These are phyloP conservation scores for Daldinia grandis DNA, from an alignment of 495 filamentous ascomycete genomes.

Conservation along the genomic window DNA sequence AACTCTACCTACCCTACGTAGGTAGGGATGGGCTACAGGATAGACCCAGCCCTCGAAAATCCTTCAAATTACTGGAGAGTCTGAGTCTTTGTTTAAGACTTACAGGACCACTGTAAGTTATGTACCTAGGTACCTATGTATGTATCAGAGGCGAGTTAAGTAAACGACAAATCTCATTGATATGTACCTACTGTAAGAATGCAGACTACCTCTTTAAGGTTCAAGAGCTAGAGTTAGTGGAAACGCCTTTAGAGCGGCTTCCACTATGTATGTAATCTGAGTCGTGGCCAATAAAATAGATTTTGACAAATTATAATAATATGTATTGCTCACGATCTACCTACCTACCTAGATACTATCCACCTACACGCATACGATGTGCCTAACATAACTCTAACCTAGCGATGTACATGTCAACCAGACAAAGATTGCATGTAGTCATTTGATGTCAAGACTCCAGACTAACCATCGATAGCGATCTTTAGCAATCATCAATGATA, in stretches of 20 bases:
- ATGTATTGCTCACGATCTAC: too few relatives aligned
- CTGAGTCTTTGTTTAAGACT: background rate
- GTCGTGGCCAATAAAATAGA: constrained; percentile 29
- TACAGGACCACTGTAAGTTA: background rate
- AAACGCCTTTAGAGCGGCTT: background rate
- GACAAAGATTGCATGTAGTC: background rate
- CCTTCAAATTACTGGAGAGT: background rate
- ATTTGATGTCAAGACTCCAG: constrained; percentile 14
- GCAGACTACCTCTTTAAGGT: background rate
- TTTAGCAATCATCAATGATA: constrained; percentile 11
- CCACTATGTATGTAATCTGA: too few relatives aligned
- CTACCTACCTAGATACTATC: background rate
- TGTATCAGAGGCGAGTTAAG: background rate
- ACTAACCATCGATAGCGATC: constrained; percentile 14
- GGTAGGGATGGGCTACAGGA: background rate
- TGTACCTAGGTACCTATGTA: too few relatives aligned
- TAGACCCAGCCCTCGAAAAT: background rate
- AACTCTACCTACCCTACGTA: background rate
- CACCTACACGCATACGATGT: constrained; percentile 4
- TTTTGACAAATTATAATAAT: background rate
- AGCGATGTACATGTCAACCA: background rate
- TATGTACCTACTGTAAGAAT: constrained; percentile 16
- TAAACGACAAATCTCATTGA: background rate
- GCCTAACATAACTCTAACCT: background rate
- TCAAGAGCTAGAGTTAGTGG: too few relatives aligned